Base-by-base conservation (phyloP, 2,329 filamentous ascomycete species). In the Alternaria incomplexa region DNA sequence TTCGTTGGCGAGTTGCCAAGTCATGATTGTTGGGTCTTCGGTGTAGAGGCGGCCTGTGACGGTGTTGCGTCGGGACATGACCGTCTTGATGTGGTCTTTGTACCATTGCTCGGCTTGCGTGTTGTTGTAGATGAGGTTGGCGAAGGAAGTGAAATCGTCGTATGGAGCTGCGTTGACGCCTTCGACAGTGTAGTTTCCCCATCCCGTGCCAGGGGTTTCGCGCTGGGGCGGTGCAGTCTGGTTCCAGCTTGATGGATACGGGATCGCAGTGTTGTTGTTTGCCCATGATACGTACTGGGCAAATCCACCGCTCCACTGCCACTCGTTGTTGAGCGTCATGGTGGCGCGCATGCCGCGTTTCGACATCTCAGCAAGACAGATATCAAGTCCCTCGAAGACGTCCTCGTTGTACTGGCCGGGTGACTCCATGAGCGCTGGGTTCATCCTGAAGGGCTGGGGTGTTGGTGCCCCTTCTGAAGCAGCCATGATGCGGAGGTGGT, bases 1-100 rank as follows among this genome's bases (percentile, higher is more conserved):
- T 59, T 81, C 79, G 53, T 81, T 81, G 26, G 79, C 79, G 8
- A 81, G 68, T 61, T 81, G 77, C 79, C 79, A 81, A 15, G 79
- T 80, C 79, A 81, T 81, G 54, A 81, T 75, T 1, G 79, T 79
- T 0, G 79, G 72, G 60, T 80, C 79, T 30, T 80, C 74, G 7
- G 63, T 77, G 64, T 81, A 81, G 1, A 73, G 28, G 1, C 77
- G 72, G 2, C 78, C 77, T 26, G 77, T 81, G 8, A 80, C 67
- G 1, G 75, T 78, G 62, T 81, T 81, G n/a, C 66, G 69, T 2
- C 79, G 70, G n/a, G 55, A 71, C 51, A 79, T 73, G 9, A 81
- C 76, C 0, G 73, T 77, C 56, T 72, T 73, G 57, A 81, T 79
- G 56, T 81, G 79, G 15, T 75, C 72, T 44, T 77, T 78, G 64